A percentile compares a stretch with the other conserved stretches of the same genome.
These are phyloP conservation scores for Plasmodium gaboni DNA, from an alignment of 169 alveolate species.

Conservation along the genomic window DNA sequence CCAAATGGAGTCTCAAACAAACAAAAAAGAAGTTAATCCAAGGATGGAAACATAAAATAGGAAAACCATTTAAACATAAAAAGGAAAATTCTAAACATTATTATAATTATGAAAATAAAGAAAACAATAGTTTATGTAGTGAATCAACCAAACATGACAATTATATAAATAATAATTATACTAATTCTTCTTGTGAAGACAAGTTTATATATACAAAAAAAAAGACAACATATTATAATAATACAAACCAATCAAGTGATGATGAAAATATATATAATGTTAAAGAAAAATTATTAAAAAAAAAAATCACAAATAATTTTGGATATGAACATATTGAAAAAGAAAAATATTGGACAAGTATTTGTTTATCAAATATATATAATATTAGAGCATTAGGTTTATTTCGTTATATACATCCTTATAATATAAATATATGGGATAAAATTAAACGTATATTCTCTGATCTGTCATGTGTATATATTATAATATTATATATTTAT, in stretches of 20 bases:
- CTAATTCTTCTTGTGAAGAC: too few relatives aligned
- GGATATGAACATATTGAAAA: constrained; percentile 49
- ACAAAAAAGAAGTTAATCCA: too few relatives aligned
- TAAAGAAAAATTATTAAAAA: constrained; percentile 9
- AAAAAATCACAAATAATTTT: constrained; percentile 1
- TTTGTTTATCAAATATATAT: constrained; percentile 59
- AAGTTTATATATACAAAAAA: too few relatives aligned
- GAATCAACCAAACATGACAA: too few relatives aligned
- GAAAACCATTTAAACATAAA: background rate
- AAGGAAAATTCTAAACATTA: too few relatives aligned
- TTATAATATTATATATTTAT: constrained; percentile 74
- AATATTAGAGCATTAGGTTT: constrained; percentile 55
- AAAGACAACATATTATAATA: background rate
- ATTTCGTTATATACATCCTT: constrained; percentile 74
- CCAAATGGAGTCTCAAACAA: too few relatives aligned
- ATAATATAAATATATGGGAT: constrained; percentile 12
- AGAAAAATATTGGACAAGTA: constrained; percentile 71
- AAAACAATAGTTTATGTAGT: too few relatives aligned
- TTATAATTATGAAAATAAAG: too few relatives aligned
- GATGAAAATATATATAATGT: constrained; percentile 16
- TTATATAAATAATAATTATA: too few relatives aligned
- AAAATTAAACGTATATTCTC: constrained; percentile 35
- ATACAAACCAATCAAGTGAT: constrained; percentile 10
- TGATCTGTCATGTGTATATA: constrained; percentile 51
- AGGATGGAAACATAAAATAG: background rate